Base-by-base conservation (phyloP, 2,329 filamentous ascomycete species). In the Penicillium expansum region DNA sequence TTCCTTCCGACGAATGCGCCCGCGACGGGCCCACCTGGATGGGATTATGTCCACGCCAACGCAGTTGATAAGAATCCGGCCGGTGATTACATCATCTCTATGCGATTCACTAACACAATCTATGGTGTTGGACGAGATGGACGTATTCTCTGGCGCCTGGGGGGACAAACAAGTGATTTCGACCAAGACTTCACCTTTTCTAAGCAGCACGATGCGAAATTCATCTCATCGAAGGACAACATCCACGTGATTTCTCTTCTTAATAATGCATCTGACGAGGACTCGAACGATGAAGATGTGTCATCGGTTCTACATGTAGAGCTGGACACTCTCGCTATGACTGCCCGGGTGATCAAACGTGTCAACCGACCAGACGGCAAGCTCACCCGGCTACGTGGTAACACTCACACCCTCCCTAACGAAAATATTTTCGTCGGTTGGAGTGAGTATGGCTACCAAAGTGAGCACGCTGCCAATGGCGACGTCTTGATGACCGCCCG, bases 1-100 rank as follows among this genome's bases (percentile, higher is more conserved):
- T 24, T 24, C 24, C 3, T 3, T 24, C 3, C 24, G 24, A 3
- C 24, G 24, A 24, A 24, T 24, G 24, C 24, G 3, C 24, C 24
- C 24, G 24, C 24, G 24, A 24, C 24, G 3, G 24, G 24, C 24
- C 24, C 24, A 24, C 24, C 5, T 24, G 69, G 68, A 16, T 72
- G 65, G 67, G 71, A 73, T 56, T 72, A 72, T 39, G 64, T 71
- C 20, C 76, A 78, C 51, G 66, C 74, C 48, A 78, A 77, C 60
- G 67, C 74, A 0, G 68, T 76, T 22, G 75, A 76, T 48, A 76
- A 76, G 62, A 73, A 74, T 49, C 56, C 57, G 10, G 65, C 67
- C 1, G 76, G 76, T 3, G 72, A 78, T 57, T 77, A 74, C 48
- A 62, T 77, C 9, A 59, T 77, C 6, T 77, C 76, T 1, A 65